These are phyloP conservation scores for Lotus japonicus DNA, from an alignment of 306 rosid genomes.

Conservation along the genomic window DNA sequence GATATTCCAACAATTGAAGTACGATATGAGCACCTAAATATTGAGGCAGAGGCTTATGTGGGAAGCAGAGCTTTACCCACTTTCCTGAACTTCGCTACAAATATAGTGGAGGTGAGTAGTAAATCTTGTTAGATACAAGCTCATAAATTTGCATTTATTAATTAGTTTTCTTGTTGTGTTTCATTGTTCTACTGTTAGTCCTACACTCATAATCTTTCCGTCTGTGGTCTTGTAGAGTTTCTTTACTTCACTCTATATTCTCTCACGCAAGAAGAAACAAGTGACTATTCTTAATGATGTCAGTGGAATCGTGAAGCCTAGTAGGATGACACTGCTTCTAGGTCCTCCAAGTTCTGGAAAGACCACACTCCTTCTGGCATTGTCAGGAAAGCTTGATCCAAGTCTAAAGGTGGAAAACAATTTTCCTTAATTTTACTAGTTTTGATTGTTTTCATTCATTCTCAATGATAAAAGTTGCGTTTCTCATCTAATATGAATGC, in stretches of 20 bases:
- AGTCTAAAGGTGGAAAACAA: constrained; percentile 37
- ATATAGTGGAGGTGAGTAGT: constrained; percentile 40
- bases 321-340: constrained; percentile 73
- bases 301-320: constrained; percentile 71
- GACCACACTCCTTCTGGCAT: constrained; percentile 59
- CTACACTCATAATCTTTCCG: too few species aligned
- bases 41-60: constrained; percentile 56
- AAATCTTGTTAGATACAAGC: too few species aligned
- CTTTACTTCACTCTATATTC: too few species aligned
- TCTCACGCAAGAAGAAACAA: background rate
- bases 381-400: constrained; percentile 64
- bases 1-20: constrained; percentile 65
- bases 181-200: too few species aligned
- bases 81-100: constrained; percentile 38
- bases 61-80: constrained; percentile 71
- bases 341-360: constrained; percentile 91
- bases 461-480: too few species aligned
- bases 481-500: too few species aligned
- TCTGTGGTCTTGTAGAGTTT: too few species aligned
- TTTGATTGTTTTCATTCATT: too few species aligned
- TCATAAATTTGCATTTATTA: too few species aligned
- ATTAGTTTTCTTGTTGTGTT: too few species aligned
- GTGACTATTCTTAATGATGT: constrained; percentile 47
- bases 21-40: constrained; percentile 48
- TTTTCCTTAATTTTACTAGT: too few species aligned